Conservation (phyloP, 176 grass and related monocot genomes). For the Miscanthus lutarioriparius region DNA sequence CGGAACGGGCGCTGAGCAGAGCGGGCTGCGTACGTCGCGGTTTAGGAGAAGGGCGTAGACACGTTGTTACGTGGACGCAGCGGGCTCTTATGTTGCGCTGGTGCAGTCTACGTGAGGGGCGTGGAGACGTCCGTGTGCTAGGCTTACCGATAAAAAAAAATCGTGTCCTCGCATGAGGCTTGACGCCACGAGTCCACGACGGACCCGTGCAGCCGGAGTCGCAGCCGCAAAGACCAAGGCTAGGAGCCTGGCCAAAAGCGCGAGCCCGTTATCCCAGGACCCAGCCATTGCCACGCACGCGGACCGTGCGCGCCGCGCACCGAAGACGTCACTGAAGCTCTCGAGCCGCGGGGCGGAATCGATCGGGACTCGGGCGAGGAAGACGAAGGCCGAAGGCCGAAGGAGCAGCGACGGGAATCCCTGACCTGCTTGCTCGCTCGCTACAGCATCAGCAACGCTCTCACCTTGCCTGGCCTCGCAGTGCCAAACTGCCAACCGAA, state of each 20-base stretch:
- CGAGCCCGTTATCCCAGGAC: neutral
- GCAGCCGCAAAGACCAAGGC: neutral
- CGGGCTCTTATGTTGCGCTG: too few relatives aligned
- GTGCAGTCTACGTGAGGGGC: too few relatives aligned
- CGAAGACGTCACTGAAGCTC: neutral
- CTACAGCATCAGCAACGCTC: neutral
- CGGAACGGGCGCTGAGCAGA: too few relatives aligned
- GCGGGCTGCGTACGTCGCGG: too few relatives aligned
- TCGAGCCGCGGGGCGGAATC: neutral
- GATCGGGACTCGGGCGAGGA: neutral
- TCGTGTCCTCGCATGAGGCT: too few relatives aligned
- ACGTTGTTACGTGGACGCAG: too few relatives aligned
- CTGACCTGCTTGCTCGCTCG: neutral
- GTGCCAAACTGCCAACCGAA: too few relatives aligned
- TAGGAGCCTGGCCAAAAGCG: neutral
- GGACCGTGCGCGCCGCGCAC: neutral
- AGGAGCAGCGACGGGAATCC: neutral
- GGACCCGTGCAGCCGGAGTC: neutral
- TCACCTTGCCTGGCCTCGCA: too few relatives aligned
- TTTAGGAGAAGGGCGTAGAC: too few relatives aligned
- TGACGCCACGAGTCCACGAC: too few relatives aligned
- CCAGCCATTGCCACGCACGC: neutral
- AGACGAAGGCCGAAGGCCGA: neutral
- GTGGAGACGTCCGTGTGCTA: too few relatives aligned
- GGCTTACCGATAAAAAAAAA: too few relatives aligned